A percentile compares a stretch with the other conserved stretches of the same genome.
These are phyloP conservation scores for Populus davidiana DNA, from an alignment of 345 rosid species.

Conservation along the genomic window DNA sequence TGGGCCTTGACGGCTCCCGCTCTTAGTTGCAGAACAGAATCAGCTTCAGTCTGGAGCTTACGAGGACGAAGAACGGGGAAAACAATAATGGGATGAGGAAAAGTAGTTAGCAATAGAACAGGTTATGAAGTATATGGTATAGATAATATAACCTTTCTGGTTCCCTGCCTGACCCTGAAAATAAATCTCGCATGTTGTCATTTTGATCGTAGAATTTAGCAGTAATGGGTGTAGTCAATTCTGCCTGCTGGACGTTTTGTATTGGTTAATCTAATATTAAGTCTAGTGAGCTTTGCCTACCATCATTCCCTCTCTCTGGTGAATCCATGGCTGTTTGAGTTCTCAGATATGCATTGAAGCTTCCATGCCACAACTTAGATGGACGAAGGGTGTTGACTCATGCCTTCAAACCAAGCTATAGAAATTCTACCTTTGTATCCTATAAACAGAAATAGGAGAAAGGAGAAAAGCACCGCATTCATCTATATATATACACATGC, in stretches of 20 bases:
- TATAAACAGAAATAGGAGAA: not conserved
- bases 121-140: conserved; percentile 36
- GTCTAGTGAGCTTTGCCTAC: not conserved
- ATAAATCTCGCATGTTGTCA: conserved; percentile 21
- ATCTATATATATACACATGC: not conserved
- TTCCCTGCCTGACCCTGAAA: conserved; percentile 27
- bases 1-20: conserved; percentile 69
- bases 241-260: conserved; percentile 20
- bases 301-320: not conserved
- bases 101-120: conserved; percentile 18
- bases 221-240: conserved; percentile 1
- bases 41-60: conserved; percentile 17
- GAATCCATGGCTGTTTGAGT: not conserved
- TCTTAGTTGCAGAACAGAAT: conserved; percentile 12
- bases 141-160: conserved; percentile 29
- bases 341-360: not conserved
- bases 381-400: not conserved
- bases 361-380: not conserved
- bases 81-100: conserved; percentile 14
- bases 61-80: conserved; percentile 18
- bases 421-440: not conserved
- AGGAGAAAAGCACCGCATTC: not conserved
- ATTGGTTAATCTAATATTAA: not conserved
- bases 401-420: not conserved
- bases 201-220: conserved; percentile 13